These are phyloP conservation scores for Phoma sp. DNA, from an alignment of 2,329 filamentous ascomycete genomes.

Conservation along the genomic window DNA sequence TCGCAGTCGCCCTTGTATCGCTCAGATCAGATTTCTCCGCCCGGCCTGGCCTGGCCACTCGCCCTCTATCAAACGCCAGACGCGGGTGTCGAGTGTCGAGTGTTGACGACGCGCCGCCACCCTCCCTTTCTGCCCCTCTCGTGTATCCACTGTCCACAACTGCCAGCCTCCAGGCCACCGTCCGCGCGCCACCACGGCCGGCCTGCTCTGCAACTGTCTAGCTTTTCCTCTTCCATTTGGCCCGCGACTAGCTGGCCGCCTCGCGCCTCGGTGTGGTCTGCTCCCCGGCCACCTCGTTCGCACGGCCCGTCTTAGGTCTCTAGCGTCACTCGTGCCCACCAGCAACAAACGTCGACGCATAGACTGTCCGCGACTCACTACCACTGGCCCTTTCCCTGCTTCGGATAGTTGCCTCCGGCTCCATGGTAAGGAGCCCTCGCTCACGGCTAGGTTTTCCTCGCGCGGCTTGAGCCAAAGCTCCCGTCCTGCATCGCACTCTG, in stretches of 20 bases:
- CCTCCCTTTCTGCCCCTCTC: constrained; percentile 4
- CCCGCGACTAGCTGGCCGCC: constrained; percentile 22
- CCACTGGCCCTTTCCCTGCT: constrained; percentile 38
- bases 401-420: constrained; percentile 45
- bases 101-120: constrained; percentile 4
- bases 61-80: constrained; percentile 11
- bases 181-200: constrained; percentile 5
- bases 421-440: constrained; percentile 46
- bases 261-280: constrained; percentile 20
- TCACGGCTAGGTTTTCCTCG: constrained; percentile 42
- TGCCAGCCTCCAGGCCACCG: neutral
- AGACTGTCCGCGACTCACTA: constrained; percentile 37
- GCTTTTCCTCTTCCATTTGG: constrained; percentile 5
- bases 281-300: constrained; percentile 32
- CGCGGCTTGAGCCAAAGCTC: constrained; percentile 41
- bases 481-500: constrained; percentile 40
- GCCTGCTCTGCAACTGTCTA: constrained; percentile 2
- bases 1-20: constrained; percentile 26
- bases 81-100: neutral
- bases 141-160: neutral
- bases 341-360: constrained; percentile 44
- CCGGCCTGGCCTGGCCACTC: constrained; percentile 8
- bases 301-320: constrained; percentile 29
- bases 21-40: constrained; percentile 15
- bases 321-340: constrained; percentile 37